Evolutionary conservation across 208 protist genomes (phyloP).

Genomic region (Trypanosoma rangeli): DNA sequence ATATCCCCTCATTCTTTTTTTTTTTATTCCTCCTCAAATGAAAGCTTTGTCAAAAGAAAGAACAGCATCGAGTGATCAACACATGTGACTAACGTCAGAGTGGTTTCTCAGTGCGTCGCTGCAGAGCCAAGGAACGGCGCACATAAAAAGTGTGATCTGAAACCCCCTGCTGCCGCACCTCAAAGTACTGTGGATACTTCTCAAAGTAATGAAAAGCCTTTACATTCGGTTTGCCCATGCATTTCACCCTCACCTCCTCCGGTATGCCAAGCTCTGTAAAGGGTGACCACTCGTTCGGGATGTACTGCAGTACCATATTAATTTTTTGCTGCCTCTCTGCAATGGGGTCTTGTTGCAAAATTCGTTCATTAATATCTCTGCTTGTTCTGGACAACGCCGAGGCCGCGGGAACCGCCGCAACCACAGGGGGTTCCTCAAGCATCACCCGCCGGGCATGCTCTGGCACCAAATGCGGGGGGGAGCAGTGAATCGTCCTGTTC

Average conservation of each 20-base stretch:
- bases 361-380: slow-evolving; percentile 21
- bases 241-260: slow-evolving; percentile 50
- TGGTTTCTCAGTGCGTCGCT: slow-evolving; percentile 23
- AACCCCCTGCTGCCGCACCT: slow-evolving; percentile 35
- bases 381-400: not conserved
- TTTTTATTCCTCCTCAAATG: not conserved
- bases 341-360: slow-evolving; percentile 25
- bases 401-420: not conserved
- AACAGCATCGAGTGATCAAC: not conserved
- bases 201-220: slow-evolving; percentile 46
- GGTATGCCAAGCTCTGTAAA: slow-evolving; percentile 46
- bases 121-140: slow-evolving; percentile 46
- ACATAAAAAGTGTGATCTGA: slow-evolving; percentile 41
- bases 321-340: slow-evolving; percentile 35
- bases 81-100: not conserved
- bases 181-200: slow-evolving; percentile 67
- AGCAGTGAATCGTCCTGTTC: slow-evolving; percentile 20
- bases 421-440: not conserved
- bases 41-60: not conserved
- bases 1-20: not conserved
- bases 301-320: slow-evolving; percentile 53
- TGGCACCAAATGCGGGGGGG: slow-evolving; percentile 16
- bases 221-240: slow-evolving; percentile 50
- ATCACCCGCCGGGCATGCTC: slow-evolving; percentile 16
- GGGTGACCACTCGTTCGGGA: slow-evolving; percentile 58